phyloP scores from a whole-genome alignment of 352 stramenopile genomes.

The Pythium insidiosum region DNA sequence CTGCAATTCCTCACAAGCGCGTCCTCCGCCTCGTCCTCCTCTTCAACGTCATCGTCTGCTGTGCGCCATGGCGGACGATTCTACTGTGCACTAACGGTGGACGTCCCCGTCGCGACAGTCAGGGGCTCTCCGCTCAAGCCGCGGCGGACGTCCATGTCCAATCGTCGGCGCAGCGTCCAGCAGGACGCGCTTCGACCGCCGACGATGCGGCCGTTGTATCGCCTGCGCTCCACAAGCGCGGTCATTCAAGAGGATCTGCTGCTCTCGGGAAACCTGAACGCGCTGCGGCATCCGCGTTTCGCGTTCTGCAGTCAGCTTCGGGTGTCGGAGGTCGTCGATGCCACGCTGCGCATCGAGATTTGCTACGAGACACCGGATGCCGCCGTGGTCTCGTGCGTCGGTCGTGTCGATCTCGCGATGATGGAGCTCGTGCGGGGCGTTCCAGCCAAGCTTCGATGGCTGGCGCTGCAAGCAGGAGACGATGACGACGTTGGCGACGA shows the following conservation, averaged over 20 bases:
- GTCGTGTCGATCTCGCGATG: conserved; percentile 23
- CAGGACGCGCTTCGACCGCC: not conserved
- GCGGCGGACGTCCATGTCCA: too few relatives aligned
- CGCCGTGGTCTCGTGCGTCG: conserved; percentile 18
- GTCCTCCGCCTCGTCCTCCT: too few relatives aligned
- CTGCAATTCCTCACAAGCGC: too few relatives aligned
- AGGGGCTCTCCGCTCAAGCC: too few relatives aligned
- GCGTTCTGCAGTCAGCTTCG: conserved; percentile 27
- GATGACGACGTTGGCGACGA: not conserved
- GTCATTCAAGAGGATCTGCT: conserved; percentile 42
- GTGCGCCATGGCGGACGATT: not conserved
- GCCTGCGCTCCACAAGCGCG: conserved; percentile 29
- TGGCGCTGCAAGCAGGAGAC: conserved; percentile 18
- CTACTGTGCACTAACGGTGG: not conserved
- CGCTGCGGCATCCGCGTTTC: conserved; percentile 41
- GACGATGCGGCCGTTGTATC: conserved; percentile 13
- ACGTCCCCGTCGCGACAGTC: not conserved
- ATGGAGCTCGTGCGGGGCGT: conserved; percentile 49
- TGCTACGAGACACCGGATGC: conserved; percentile 22
- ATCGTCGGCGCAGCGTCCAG: too few relatives aligned
- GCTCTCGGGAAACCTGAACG: conserved; percentile 28
- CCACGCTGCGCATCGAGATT: conserved; percentile 36
- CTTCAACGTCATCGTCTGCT: too few relatives aligned
- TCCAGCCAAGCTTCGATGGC: conserved; percentile 55
- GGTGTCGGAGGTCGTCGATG: conserved; percentile 31